Conservation (phyloP, 805 yeast species). For the Grigorovia transvaalensis region DNA sequence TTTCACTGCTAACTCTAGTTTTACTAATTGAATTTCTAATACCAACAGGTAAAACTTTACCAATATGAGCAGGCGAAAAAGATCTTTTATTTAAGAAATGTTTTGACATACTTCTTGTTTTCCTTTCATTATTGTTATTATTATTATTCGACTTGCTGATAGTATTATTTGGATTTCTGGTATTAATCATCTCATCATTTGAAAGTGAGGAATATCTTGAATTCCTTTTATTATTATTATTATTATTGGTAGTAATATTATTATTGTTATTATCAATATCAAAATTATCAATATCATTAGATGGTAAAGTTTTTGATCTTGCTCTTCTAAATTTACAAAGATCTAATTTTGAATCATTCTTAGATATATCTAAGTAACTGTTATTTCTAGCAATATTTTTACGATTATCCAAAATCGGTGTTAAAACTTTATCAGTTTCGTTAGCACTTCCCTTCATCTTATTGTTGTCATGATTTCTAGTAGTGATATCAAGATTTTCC, state of each 20-base stretch:
- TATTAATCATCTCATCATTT: conserved; percentile 6
- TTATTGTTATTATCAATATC: not conserved
- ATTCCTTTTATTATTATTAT: conserved; percentile 7
- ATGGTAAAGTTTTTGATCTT: conserved; percentile 20
- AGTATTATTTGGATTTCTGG: not conserved
- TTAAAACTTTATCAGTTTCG: not conserved
- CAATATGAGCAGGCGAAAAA: conserved; percentile 19
- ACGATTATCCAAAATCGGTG: not conserved
- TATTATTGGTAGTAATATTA: not conserved
- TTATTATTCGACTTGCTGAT: not conserved
- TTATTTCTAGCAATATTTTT: conserved; percentile 6
- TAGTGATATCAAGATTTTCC: not conserved
- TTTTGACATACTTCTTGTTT: conserved; percentile 21
- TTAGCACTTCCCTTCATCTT: not conserved
- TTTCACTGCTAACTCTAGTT: conserved; percentile 8
- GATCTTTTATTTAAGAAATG: conserved; percentile 22
- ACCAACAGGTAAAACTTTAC: conserved; percentile 15
- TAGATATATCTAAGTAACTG: conserved; percentile 8
- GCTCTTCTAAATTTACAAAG: conserved; percentile 7
- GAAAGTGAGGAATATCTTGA: conserved; percentile 10
- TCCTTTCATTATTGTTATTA: conserved; percentile 10
- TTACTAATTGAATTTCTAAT: conserved; percentile 12
- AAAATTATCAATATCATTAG: conserved; percentile 4
- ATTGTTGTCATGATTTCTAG: not conserved
- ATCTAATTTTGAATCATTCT: conserved; percentile 5